Conservation (phyloP, 768 basidiomycete genomes). For the Russula griseocarnosa region DNA sequence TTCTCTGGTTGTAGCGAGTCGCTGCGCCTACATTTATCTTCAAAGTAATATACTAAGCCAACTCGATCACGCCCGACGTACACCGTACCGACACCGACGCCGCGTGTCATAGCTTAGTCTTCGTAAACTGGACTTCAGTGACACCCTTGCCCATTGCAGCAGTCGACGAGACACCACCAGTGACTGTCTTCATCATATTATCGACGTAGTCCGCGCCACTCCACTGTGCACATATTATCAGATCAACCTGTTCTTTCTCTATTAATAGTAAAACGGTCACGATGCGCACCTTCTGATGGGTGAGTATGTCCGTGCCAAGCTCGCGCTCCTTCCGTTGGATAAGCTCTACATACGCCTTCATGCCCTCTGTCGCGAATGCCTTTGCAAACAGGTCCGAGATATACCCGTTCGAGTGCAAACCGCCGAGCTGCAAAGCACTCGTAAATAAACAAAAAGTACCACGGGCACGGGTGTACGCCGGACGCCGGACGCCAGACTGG, state of each 20-base stretch:
- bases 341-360: constrained; percentile 98
- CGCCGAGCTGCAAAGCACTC: constrained; percentile 65
- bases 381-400: constrained; percentile 91
- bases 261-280: not conserved
- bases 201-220: constrained; percentile 93
- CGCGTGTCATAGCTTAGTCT: constrained; percentile 39
- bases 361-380: constrained; percentile 87
- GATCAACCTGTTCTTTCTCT: not conserved
- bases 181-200: constrained; percentile 89
- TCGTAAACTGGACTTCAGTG: constrained; percentile 82
- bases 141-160: constrained; percentile 99
- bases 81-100: not conserved
- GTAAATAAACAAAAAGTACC: not conserved
- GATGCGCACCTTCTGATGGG: constrained; percentile 81
- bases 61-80: not conserved
- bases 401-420: constrained; percentile 95
- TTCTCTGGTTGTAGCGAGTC: not conserved
- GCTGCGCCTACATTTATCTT: not conserved
- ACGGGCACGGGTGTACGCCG: not conserved
- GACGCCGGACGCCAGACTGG: no score
- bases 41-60: not conserved
- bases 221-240: constrained; percentile 55
- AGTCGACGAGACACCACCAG: constrained; percentile 94
- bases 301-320: constrained; percentile 91
- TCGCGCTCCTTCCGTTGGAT: constrained; percentile 91